Base-by-base conservation (phyloP, 306 rosid species). In the Corylus avellana region DNA sequence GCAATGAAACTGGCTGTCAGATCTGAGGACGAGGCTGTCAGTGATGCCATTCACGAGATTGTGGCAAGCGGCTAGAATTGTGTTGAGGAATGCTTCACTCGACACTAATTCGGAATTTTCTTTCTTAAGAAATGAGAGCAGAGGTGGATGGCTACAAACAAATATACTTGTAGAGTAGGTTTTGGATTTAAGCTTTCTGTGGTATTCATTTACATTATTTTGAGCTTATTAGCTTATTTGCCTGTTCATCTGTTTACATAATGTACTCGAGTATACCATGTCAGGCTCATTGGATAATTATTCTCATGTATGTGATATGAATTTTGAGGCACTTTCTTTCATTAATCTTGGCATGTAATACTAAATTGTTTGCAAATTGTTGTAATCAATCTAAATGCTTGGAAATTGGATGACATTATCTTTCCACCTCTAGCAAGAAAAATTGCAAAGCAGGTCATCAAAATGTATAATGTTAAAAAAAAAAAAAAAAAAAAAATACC, bases 1-100 rank as follows among this genome's bases (percentile, higher is more conserved):
- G 97, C 99, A 0, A 93, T 93, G 98, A 95, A 93, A 87, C 91
- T 95, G 81, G 77, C 94, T 0, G 99, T 90, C 37, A 88, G 98
- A 87, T 93, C 99, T 0, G 94, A 90, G 27, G 97, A 91, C 61
- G 97, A 77, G 77, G 61, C 78, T 3, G 94, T 93, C 75, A 91
- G 99, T 5, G 92, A 89, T 77, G 86, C 93, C 87, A 91, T 95
- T 56, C 98, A 95, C 54, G 99, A 90, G 84, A 90, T 95, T 72
- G 97, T 95, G 80, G 97, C 92, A 39, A 89, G 98, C 80, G 99
- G 99, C 80, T 95, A 95, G 91, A 81, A 13, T 35, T n/a, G 66
- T 25, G 35, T 27, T 20, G 22, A n/a, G 25, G 55, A 74, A 81
- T 62, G 68, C 67, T 82, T 84, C 87, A 79, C 80, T 53, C 51